Evolutionary conservation across 2,329 filamentous ascomycete species (phyloP).

Genomic region (Aspergillus fumigatus): DNA sequence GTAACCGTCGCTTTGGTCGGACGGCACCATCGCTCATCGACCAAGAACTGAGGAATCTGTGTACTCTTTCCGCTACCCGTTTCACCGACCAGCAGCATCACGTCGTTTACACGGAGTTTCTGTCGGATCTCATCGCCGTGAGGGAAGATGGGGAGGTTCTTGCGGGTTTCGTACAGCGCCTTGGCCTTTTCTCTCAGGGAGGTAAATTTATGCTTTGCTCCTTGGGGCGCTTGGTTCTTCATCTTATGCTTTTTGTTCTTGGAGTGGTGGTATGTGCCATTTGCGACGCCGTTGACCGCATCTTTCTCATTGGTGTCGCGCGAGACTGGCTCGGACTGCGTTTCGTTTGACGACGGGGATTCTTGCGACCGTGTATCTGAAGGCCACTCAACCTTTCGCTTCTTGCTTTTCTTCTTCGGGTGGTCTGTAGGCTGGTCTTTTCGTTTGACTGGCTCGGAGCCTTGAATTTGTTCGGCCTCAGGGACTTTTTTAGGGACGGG

Average conservation of each 20-base stretch:
- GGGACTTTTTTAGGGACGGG: conserved; percentile 7
- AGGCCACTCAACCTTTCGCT: conserved; percentile 29
- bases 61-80: conserved; percentile 97
- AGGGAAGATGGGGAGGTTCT: conserved; percentile 74
- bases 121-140: conserved; percentile 66
- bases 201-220: conserved; percentile 21
- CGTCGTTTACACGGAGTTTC: conserved; percentile 60
- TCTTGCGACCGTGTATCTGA: conserved; percentile 3
- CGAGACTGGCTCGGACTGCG: background rate
- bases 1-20: conserved; percentile 51
- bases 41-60: conserved; percentile 87
- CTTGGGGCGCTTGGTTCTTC: conserved; percentile 16
- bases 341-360: conserved; percentile 7
- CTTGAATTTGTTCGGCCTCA: background rate
- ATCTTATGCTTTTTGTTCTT: conserved; percentile 6
- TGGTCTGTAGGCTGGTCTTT: conserved; percentile 7
- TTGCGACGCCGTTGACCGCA: background rate
- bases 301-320: background rate
- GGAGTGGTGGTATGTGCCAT: conserved; percentile 3
- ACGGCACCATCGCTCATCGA: conserved; percentile 73
- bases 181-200: conserved; percentile 44
- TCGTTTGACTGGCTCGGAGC: conserved; percentile 7
- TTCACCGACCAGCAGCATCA: conserved; percentile 84
- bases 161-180: conserved; percentile 50
- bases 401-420: conserved; percentile 28